Evolutionary conservation across 352 stramenopile species (phyloP).

Genomic region (Elongisporangium prolatum): DNA sequence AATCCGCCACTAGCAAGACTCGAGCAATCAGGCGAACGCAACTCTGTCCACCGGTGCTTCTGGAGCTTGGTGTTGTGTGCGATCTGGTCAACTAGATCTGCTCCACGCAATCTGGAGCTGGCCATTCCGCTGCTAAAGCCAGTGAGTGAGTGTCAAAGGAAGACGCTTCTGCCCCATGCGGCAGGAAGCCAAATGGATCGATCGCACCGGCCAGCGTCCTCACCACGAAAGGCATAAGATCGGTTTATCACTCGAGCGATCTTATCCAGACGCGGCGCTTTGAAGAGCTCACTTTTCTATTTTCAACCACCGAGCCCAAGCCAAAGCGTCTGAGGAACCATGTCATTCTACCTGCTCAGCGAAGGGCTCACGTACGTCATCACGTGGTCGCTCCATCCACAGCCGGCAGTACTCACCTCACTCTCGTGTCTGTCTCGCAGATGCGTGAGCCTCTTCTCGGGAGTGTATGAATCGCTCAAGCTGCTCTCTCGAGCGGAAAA

Average conservation of each 20-base stretch:
- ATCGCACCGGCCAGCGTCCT: neutral
- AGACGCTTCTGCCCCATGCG: neutral
- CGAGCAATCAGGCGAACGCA: neutral
- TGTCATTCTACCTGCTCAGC: constrained; percentile 73
- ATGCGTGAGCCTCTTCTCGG: constrained; percentile 50
- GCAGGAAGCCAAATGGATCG: neutral
- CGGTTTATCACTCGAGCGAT: neutral
- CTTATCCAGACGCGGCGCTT: neutral
- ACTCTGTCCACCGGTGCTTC: constrained; percentile 56
- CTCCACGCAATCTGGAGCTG: constrained; percentile 19
- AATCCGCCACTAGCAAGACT: neutral
- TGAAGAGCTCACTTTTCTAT: neutral
- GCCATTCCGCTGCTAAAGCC: neutral
- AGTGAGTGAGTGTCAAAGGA: neutral
- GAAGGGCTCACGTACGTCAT: constrained; percentile 55
- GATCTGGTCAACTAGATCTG: constrained; percentile 52
- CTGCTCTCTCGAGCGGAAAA: constrained; percentile 54
- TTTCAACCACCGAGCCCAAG: neutral
- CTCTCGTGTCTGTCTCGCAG: constrained; percentile 13
- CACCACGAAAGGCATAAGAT: neutral
- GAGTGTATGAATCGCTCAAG: constrained; percentile 69
- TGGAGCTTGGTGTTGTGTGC: constrained; percentile 41
- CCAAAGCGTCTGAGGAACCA: constrained; percentile 7
- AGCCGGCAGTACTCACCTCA: neutral
- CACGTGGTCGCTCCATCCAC: neutral